Conservation (phyloP, 306 rosid genomes). For the Vachellia pachyceras region DNA sequence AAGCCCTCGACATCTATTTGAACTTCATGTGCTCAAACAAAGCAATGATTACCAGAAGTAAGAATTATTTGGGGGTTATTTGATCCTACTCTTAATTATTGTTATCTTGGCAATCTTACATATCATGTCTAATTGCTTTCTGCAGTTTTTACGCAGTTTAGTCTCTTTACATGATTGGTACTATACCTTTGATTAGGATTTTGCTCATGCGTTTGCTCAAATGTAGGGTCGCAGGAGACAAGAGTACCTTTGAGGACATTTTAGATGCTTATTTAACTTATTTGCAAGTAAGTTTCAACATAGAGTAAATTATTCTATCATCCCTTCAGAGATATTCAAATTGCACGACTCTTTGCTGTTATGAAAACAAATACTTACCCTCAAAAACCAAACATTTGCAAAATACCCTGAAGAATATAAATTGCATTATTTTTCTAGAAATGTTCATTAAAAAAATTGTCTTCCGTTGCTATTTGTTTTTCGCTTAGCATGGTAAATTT, state of each 20-base stretch:
- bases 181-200: slow-evolving; percentile 7
- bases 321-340: not conserved
- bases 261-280: slow-evolving; percentile 89
- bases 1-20: slow-evolving; percentile 86
- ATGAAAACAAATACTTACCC: not conserved
- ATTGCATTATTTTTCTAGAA: not conserved
- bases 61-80: slow-evolving; percentile 47
- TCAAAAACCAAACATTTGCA: not conserved
- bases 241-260: slow-evolving; percentile 75
- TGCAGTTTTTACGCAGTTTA: not conserved
- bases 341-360: not conserved
- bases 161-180: not conserved
- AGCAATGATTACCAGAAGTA: slow-evolving; percentile 67
- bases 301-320: not conserved
- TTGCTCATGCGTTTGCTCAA: slow-evolving; percentile 31
- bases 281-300: slow-evolving; percentile 81
- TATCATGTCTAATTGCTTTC: slow-evolving; percentile 15
- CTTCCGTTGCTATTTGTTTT: not conserved
- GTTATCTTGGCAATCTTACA: slow-evolving; percentile 28
- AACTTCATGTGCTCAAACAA: slow-evolving; percentile 89
- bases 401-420: not conserved
- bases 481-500: not conserved
- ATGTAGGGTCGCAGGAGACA: slow-evolving; percentile 59
- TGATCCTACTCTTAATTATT: slow-evolving; percentile 18
- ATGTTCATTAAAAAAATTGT: not conserved